phyloP scores from a whole-genome alignment of 2,329 filamentous ascomycete species.

The Scedosporium apiospermum region DNA sequence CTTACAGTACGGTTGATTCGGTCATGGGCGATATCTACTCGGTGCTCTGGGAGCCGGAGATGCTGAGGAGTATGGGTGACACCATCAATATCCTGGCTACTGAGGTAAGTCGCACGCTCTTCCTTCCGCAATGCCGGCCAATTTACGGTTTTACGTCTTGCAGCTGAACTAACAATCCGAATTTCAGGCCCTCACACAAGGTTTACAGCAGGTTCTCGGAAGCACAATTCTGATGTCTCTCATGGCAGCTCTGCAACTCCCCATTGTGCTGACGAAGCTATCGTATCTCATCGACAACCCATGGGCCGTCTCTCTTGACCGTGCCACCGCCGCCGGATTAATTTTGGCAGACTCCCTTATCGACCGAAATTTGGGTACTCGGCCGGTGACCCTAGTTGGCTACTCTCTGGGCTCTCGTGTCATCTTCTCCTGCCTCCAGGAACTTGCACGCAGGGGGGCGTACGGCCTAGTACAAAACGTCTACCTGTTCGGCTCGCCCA shows the following conservation, averaged over 20 bases:
- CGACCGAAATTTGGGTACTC: slow-evolving; percentile 80
- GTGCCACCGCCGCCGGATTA: slow-evolving; percentile 78
- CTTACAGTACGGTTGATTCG: slow-evolving; percentile 92
- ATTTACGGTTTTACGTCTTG: neutral
- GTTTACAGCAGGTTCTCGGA: slow-evolving; percentile 87
- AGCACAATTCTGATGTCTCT: slow-evolving; percentile 80
- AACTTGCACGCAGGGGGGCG: slow-evolving; percentile 75
- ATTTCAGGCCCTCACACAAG: slow-evolving; percentile 77
- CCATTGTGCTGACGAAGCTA: slow-evolving; percentile 84
- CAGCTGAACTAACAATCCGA: slow-evolving; percentile 14
- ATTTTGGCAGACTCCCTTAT: slow-evolving; percentile 92
- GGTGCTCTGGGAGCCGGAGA: slow-evolving; percentile 94
- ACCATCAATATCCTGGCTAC: slow-evolving; percentile 98
- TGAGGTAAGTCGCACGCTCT: slow-evolving; percentile 57
- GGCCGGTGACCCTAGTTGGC: slow-evolving; percentile 86
- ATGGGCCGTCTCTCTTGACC: slow-evolving; percentile 91
- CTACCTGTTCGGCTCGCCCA: slow-evolving; percentile 84
- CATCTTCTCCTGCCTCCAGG: slow-evolving; percentile 83
- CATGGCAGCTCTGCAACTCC: slow-evolving; percentile 90
- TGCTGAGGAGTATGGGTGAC: slow-evolving; percentile 95
- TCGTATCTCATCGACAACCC: slow-evolving; percentile 97
- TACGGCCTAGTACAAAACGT: slow-evolving; percentile 89
- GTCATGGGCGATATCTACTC: slow-evolving; percentile 99
- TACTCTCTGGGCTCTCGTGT: slow-evolving; percentile 89
- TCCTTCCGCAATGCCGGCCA: neutral